phyloP scores from a whole-genome alignment of 2,329 filamentous ascomycete species.

The Coniochaeta prunicola region DNA sequence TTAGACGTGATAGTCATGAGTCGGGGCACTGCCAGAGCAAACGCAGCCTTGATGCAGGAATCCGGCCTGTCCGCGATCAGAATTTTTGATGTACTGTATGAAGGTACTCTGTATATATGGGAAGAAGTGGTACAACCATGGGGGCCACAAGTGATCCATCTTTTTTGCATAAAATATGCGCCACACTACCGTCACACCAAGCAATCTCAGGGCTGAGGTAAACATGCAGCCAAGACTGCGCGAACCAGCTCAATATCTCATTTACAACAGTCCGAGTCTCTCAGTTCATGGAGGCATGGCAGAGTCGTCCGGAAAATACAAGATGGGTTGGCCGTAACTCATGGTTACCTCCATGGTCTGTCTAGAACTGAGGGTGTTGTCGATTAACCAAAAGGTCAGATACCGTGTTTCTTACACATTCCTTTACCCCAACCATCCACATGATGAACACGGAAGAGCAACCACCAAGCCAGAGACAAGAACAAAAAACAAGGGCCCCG shows the following conservation, averaged over 20 bases:
- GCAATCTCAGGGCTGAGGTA: not conserved
- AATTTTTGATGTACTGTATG: not conserved
- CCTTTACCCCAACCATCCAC: constrained; percentile 11
- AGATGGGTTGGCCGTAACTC: not conserved
- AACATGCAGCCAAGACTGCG: no score
- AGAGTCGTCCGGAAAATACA: not conserved
- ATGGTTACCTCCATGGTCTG: not conserved
- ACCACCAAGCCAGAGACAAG: constrained; percentile 26
- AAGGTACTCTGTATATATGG: no score
- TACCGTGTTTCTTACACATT: not conserved
- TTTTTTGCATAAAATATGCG: not conserved
- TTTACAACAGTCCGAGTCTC: not conserved
- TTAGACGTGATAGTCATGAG: not conserved
- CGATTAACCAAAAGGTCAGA: not conserved
- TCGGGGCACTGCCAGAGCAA: not conserved
- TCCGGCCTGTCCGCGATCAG: not conserved
- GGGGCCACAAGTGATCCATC: not conserved
- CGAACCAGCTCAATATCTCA: not conserved
- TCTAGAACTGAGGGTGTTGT: not conserved
- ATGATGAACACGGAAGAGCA: constrained; percentile 31
- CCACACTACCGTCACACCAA: not conserved
- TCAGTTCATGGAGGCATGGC: not conserved
- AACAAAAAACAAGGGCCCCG: constrained; percentile 10
- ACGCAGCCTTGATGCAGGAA: not conserved
- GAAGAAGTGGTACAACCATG: no score